Conservation (phyloP, 176 grass and related monocot genomes). For the Oryza officinalis region DNA sequence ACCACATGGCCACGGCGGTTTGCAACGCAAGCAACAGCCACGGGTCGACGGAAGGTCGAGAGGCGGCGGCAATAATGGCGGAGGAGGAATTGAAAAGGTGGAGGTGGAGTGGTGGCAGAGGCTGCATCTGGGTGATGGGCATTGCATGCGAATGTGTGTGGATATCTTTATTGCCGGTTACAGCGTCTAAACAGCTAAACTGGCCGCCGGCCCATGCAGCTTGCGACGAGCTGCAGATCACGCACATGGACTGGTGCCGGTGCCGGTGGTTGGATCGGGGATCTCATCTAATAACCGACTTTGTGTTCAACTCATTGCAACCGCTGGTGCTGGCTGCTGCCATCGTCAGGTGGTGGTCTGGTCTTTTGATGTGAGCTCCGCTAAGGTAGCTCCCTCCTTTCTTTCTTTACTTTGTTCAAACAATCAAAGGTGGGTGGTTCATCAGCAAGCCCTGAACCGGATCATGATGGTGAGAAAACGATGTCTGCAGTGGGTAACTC, state of each 20-base stretch:
- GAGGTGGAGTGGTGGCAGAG: slow-evolving; percentile 11
- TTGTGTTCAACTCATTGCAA: neutral
- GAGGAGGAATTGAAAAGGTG: neutral
- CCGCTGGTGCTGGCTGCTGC: too few relatives aligned
- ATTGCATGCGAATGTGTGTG: neutral
- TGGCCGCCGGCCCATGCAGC: neutral
- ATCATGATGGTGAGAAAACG: neutral
- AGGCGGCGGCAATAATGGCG: slow-evolving; percentile 9
- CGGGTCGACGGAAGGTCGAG: too few relatives aligned
- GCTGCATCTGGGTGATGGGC: neutral
- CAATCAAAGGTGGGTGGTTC: neutral
- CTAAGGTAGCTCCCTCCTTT: too few relatives aligned
- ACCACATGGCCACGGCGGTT: slow-evolving; percentile 30
- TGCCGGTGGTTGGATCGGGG: neutral
- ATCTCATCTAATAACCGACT: neutral
- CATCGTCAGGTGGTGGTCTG: neutral
- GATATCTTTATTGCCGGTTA: neutral
- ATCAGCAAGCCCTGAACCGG: neutral
- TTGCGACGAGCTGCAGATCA: neutral
- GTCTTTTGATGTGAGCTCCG: neutral
- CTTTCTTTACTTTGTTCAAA: neutral
- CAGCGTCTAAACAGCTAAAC: neutral
- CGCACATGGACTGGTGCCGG: neutral
- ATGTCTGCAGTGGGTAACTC: neutral
- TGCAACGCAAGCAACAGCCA: neutral